Base-by-base conservation (phyloP, 1,284 basidiomycete genomes). In the Inonotus obliquus region DNA sequence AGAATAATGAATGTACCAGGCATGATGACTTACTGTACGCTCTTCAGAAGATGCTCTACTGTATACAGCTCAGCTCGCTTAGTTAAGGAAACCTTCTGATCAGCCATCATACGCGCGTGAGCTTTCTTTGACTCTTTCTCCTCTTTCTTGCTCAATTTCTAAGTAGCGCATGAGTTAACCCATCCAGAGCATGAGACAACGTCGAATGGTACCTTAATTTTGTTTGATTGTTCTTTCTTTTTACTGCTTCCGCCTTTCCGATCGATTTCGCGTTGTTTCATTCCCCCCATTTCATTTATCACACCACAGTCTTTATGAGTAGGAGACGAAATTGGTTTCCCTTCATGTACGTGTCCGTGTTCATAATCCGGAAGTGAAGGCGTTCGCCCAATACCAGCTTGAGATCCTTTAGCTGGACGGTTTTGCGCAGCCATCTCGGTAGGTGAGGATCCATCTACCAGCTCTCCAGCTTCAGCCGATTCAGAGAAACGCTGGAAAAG, bases 21-120 rank as follows among this genome's bases (percentile, higher is more conserved):
- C 7, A 9, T 35, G 23, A 21, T 19, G 9, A 55, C 57, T 35
- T 29, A 63, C 62, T 38, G 53, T n/a, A 63, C 23, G 29, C 59
- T 63, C 19, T 51, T 58, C 47, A 63, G 58, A 3, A 63, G 37
- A 53, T 60, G 41, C 10, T 59, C 54, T 14, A 63, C 45, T 23
- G 57, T 51, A 27, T 55, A 53, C n/a, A 32, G 52, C 23, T 49
- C 57, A 14, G 59, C 48, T 35, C 51, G 35, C 37, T 64, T 61
- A 6, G 55, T 56, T 7, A 64, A 45, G 5, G 63, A 57, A 45
- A 61, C 55, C n/a, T 48, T 53, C 35, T 61, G 63, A 21, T 64
- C 63, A 10, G 59, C 60, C 60, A 64, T 61, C 21, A 61, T 47
- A 13, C 63, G 63, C n/a, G 63, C 63, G 32, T 64, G 63, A n/a